Base-by-base conservation (phyloP, 805 yeast genomes). In the Candida sithepensis region DNA sequence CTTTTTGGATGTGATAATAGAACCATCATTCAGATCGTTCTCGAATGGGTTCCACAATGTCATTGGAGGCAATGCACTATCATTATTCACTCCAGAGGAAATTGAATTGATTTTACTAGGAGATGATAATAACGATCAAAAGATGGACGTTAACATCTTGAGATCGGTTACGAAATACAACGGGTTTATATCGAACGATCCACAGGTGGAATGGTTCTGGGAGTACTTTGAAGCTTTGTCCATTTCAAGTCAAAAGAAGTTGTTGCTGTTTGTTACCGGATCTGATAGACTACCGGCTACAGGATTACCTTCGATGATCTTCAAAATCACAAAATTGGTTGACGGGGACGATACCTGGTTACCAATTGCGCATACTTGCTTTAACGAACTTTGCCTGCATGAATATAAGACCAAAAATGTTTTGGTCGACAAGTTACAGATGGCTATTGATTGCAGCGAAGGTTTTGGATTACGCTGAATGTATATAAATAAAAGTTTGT, bases 361-460 rank as follows among this genome's bases (percentile, higher is more conserved):
- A 16, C 98, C 98, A 0, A 70, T 85, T 14, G 89, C 97, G 0
- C 98, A 92, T 61, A 94, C 98, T 0, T 92, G 99, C 58, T 92
- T 94, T 70, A 94, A 92, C 61, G 96, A 92, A 69, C 63, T 92
- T 21, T 85, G 92, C 46, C 55, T 94, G 5, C 85, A 81, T 64
- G 81, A 81, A 33, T 92, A 92, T 63, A 55, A 66, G 13, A 61
- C 77, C 5, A 69, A 71, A 49, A 78, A 75, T n/a, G 79, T 78
- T 51, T 68, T 94, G 45, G 63, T 68, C 39, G 45, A 60, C 1
- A 91, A 88, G 64, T 64, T 92, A 48, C 61, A 69, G n/a, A 60
- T 74, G 53, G 96, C 97, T 0, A 76, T 92, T 18, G 68, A 75
- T 40, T 95, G 85, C 61, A 82, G 90, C 51, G 85, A 87, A 51